Base-by-base conservation (phyloP, 2,329 filamentous ascomycete species). In the Periglandula ipomoeae region DNA sequence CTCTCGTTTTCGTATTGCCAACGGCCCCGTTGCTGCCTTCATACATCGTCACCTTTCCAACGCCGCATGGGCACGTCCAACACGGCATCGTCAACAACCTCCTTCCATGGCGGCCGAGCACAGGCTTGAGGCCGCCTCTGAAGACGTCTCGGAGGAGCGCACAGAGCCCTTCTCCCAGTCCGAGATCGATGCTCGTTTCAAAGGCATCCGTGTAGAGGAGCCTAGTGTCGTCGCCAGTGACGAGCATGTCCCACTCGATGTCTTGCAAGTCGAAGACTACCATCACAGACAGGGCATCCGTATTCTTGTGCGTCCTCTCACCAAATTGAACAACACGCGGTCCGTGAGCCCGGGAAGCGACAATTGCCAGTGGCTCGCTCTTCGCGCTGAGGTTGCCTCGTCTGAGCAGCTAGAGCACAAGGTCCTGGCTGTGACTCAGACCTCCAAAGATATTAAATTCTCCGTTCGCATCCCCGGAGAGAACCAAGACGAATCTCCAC, bases 381-480 rank as follows among this genome's bases (percentile, higher is more conserved):
- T 81, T 46, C 75, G 73, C 49, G 73, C 76, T 52, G 75, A 79
- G 58, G 70, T 75, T 34, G 69, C 74, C 34, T 71, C 73, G 17
- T 61, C 73, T 37, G 70, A 74, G n/a, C 67, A 73, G 58, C 70
- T 74, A n/a, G 69, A 72, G 52, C 73, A 79, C 60, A 76, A 72
- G 58, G 78, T 81, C 43, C 63, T 81, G 23, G 78, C 78, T 32
- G 77, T 81, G 58, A 79, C 76, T 55, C 78, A 81, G 66, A 81
- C 77, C 5, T 69, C 72, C 52, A 72, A 72, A 57, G 76, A 81
- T 60, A 78, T 79, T 68, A 80, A 78, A 53, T 80, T 80, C 57
- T 75, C 74, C 35, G 75, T 81, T 52, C 68, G 72, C 44, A 76
- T 81, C 49, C 78, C 76, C 4, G 69, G 70, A 15, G 71, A 74